Evolutionary conservation across 805 yeast genomes (phyloP).

Genomic region (Ogataea haglerorum): DNA sequence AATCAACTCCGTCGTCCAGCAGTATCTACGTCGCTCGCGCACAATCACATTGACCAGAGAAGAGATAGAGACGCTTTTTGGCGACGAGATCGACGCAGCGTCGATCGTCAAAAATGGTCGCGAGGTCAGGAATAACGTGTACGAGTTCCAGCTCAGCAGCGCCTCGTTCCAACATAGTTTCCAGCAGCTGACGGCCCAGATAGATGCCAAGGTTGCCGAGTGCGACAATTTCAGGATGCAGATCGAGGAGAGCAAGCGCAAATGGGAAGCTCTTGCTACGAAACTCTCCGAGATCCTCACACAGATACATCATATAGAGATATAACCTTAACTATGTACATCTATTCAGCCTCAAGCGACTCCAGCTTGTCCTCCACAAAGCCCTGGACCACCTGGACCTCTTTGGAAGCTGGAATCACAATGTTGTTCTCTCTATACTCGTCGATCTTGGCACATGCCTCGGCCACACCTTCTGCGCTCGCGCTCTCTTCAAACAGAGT

Average conservation of each 20-base stretch:
- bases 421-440: conserved; percentile 33
- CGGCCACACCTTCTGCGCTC: conserved; percentile 33
- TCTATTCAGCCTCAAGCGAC: conserved; percentile 11
- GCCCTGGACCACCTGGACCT: conserved; percentile 34
- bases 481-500: conserved; percentile 37
- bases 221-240: conserved; percentile 24
- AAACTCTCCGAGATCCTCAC: conserved; percentile 16
- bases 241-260: conserved; percentile 19
- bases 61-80: conserved; percentile 29
- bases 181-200: conserved; percentile 18
- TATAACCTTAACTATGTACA: conserved; percentile 6
- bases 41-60: conserved; percentile 20
- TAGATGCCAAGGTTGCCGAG: conserved; percentile 23
- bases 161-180: conserved; percentile 21
- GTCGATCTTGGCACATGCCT: conserved; percentile 33
- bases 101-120: conserved; percentile 24
- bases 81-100: conserved; percentile 24
- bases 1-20: conserved; percentile 24
- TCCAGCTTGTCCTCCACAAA: conserved; percentile 32
- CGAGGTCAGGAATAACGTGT: conserved; percentile 18
- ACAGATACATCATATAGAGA: conserved; percentile 4
- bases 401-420: conserved; percentile 34
- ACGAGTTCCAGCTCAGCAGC: conserved; percentile 23
- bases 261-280: conserved; percentile 25
- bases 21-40: conserved; percentile 22